Conservation (phyloP, 2,329 filamentous ascomycete species). For the Aspergillus jensenii region DNA sequence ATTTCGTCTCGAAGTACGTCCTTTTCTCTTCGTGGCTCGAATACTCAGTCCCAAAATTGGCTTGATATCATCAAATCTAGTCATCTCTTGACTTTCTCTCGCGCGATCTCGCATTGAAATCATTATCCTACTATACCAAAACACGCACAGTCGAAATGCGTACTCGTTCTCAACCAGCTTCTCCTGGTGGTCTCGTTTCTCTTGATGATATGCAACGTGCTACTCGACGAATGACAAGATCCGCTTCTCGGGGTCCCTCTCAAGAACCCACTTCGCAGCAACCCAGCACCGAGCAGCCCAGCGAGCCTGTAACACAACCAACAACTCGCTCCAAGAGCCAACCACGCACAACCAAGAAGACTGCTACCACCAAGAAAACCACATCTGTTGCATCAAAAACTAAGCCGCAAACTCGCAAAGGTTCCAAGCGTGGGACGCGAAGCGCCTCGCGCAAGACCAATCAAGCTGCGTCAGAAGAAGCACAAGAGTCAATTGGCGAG, state of each 20-base stretch:
- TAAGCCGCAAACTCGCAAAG: constrained; percentile 14
- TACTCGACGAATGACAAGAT: constrained; percentile 22
- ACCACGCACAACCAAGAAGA: constrained; percentile 17
- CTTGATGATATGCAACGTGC: constrained; percentile 29
- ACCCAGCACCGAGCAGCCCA: constrained; percentile 5
- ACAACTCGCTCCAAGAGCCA: constrained; percentile 15
- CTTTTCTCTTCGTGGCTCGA: background rate
- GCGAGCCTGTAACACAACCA: constrained; percentile 13
- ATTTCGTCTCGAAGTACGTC: background rate
- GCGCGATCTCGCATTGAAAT: background rate
- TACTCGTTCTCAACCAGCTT: constrained; percentile 39
- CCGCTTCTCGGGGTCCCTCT: constrained; percentile 12
- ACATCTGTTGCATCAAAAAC: constrained; percentile 3
- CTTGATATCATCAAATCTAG: background rate
- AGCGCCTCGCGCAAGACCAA: constrained; percentile 15
- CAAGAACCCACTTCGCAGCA: constrained; percentile 6
- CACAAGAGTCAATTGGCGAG: constrained; percentile 4
- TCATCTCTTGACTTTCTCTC: background rate
- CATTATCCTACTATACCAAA: background rate
- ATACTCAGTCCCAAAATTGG: background rate
- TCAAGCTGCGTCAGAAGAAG: constrained; percentile 6
- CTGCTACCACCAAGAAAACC: constrained; percentile 10
- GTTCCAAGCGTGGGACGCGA: constrained; percentile 14
- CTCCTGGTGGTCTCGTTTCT: constrained; percentile 33
- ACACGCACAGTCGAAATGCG: constrained; percentile 30